Conservation (phyloP, 257 asterid genomes). For the Scutellaria galericulata region DNA sequence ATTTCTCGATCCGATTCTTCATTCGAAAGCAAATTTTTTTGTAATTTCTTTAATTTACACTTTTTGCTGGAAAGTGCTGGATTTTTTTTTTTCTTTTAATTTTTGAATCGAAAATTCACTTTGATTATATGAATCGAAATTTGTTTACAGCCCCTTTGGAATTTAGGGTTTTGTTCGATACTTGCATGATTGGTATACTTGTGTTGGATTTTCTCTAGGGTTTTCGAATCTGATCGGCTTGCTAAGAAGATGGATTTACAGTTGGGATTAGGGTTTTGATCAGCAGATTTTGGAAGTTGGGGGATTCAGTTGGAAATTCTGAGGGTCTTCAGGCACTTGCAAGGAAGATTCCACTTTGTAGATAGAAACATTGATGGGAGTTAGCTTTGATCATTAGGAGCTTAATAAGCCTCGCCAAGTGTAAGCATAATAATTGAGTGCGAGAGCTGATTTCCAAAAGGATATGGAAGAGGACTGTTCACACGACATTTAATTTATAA, state of each 20-base stretch:
- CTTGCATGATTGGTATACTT: slow-evolving; percentile 38
- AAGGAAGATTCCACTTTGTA: slow-evolving; percentile 23
- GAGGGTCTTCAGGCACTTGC: slow-evolving; percentile 37
- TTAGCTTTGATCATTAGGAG: slow-evolving; percentile 43
- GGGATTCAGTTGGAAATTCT: slow-evolving; percentile 30
- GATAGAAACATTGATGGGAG: slow-evolving; percentile 35
- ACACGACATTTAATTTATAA: slow-evolving; percentile 22
- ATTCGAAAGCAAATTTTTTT: slow-evolving; percentile 28
- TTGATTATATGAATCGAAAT: slow-evolving; percentile 41
- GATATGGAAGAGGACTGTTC: slow-evolving; percentile 55
- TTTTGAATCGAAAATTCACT: slow-evolving; percentile 31
- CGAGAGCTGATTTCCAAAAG: slow-evolving; percentile 30
- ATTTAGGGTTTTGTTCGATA: slow-evolving; percentile 44
- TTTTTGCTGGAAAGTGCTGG: slow-evolving; percentile 37
- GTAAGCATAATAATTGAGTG: slow-evolving; percentile 39
- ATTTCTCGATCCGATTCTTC: slow-evolving; percentile 42
- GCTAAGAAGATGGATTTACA: slow-evolving; percentile 38
- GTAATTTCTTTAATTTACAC: neutral
- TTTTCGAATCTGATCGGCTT: slow-evolving; percentile 47
- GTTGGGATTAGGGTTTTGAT: slow-evolving; percentile 44
- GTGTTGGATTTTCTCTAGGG: slow-evolving; percentile 44
- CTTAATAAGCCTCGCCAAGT: slow-evolving; percentile 32
- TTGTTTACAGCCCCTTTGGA: slow-evolving; percentile 28
- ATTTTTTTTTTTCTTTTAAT: neutral
- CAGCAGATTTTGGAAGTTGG: slow-evolving; percentile 32